Evolutionary conservation across 176 grass and related monocot species (phyloP).

Genomic region (Oropetium thomaeum): DNA sequence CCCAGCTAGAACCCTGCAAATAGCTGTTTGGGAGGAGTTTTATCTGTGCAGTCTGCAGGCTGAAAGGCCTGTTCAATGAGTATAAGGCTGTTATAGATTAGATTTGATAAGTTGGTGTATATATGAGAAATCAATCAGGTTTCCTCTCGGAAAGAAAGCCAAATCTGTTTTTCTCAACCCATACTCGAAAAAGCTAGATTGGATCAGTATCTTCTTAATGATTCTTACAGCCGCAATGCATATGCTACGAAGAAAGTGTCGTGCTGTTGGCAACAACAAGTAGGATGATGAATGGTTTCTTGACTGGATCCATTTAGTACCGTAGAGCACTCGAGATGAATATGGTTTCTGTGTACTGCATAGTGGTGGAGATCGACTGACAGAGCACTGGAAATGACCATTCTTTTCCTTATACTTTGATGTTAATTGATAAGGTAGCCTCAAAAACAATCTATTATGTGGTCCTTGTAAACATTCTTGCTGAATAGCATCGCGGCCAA

Average conservation of each 20-base stretch:
- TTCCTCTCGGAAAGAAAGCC: not conserved
- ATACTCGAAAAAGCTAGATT: not conserved
- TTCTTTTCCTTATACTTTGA: not conserved
- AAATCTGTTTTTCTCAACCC: not conserved
- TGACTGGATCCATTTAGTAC: not conserved
- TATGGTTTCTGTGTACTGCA: not conserved
- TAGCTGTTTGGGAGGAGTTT: conserved; percentile 24
- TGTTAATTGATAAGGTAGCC: not conserved
- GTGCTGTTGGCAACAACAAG: not conserved
- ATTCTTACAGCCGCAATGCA: not conserved
- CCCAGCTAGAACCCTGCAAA: conserved; percentile 33
- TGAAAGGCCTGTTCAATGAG: conserved; percentile 6
- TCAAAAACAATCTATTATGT: not conserved
- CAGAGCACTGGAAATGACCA: not conserved
- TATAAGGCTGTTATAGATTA: conserved; percentile 29
- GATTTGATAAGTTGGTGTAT: conserved; percentile 23
- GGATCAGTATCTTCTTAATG: not conserved
- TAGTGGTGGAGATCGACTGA: not conserved
- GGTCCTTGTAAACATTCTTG: not conserved
- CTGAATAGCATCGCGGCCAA: not conserved
- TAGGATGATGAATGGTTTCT: not conserved
- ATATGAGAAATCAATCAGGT: conserved; percentile 42
- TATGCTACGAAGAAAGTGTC: not conserved
- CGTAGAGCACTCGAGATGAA: not conserved
- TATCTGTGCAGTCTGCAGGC: not conserved